Base-by-base conservation (phyloP, 192 early-diverging fungal genomes). In the Coemansia sp. region DNA sequence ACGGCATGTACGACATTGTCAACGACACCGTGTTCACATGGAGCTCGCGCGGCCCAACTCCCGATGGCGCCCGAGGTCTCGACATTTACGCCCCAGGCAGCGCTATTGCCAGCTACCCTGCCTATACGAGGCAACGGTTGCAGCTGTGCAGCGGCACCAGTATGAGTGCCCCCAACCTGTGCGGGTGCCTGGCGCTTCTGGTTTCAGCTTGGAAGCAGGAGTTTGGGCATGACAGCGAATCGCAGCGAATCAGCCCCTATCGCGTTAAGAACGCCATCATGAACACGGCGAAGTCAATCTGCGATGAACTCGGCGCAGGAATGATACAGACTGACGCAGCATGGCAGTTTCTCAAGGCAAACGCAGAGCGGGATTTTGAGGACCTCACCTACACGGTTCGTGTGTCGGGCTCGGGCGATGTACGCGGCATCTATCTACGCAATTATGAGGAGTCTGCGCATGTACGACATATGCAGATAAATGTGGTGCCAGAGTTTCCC, bases 111-210 rank as follows among this genome's bases (percentile, higher is more conserved):
- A 88, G 87, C 61, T 90, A 93, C 27, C 95, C 97, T 7, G 82
- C 88, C 21, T 99, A 92, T 75, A 87, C 85, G 12, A 77, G 86
- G 14, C 72, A 86, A 50, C 85, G 85, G 26, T 73, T 86, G 54
- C 85, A 88, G 60, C 83, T 92, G 49, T 90, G 89, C 86, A 98
- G 97, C 75, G 97, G 96, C 53, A 98, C 97, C 19, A 90, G 88
- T 58, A 99, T 99, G 97, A 88, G 89, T 52, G 86, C 87, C 53
- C 97, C 97, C 49, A 95, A 95, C 68, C 86, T 87, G 51, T 91
- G 92, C 74, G 93, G 94, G n/a, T 91, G 93, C 68, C 68, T 94
- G 56, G 82, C 91, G 7, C 78, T 96, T 26, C 72, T 98, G 59
- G 74, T 96, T 21, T 95, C 95, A 4, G 96, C 87, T 0, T 78